Percentiles rank a stretch among this genome's conserved stretches.
phyloP scores from a whole-genome alignment of 1,139 yeast species.

The Meyerozyma sp. region DNA sequence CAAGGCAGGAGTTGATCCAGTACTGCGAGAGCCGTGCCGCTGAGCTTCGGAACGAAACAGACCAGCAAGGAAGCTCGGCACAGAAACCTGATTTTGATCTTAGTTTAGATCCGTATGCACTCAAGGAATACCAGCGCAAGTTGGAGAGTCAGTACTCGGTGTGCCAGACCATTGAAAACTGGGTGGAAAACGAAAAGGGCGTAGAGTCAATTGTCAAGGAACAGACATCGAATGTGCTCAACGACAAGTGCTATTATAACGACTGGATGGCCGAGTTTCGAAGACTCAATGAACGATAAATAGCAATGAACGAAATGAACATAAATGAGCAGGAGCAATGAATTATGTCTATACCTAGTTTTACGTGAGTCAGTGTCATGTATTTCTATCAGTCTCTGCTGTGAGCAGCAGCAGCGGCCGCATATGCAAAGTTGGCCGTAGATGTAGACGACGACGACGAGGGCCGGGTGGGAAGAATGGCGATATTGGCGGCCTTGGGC shows the following conservation, averaged over 20 bases:
- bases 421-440: constrained; percentile 2
- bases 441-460: not conserved
- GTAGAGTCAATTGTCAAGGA: constrained; percentile 32
- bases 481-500: not conserved
- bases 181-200: constrained; percentile 31
- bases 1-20: constrained; percentile 22
- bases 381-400: not conserved
- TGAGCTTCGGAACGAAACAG: constrained; percentile 15
- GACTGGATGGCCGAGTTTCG: constrained; percentile 30
- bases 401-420: constrained; percentile 5
- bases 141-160: constrained; percentile 18
- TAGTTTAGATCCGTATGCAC: constrained; percentile 38
- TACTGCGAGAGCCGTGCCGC: constrained; percentile 27
- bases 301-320: not conserved
- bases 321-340: constrained; percentile 1
- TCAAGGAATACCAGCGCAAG: constrained; percentile 18
- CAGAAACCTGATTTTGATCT: constrained; percentile 20
- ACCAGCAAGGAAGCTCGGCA: constrained; percentile 1
- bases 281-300: not conserved
- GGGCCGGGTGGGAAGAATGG: not conserved
- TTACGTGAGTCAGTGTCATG: not conserved
- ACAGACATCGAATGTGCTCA: constrained; percentile 28
- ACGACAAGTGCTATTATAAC: constrained; percentile 31
- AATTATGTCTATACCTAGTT: not conserved
- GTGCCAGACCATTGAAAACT: constrained; percentile 28